Evolutionary conservation across 805 yeast genomes (phyloP), one percentile per base, ranked within the genome.

Genomic region (Nakazawaea wickerhamii): DNA sequence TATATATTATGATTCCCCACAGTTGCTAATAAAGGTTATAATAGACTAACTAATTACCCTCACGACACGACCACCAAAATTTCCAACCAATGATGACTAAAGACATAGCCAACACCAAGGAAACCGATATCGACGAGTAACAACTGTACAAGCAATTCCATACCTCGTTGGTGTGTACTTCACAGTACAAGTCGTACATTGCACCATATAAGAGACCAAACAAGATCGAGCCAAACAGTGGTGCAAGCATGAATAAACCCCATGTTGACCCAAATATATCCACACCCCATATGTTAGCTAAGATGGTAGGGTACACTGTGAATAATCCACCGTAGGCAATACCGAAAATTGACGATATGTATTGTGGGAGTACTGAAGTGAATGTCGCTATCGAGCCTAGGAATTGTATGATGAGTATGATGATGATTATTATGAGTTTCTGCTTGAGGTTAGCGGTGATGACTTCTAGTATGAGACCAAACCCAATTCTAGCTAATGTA

Each of bases 181-280:
- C 47, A 45, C 76, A 64, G 40, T 61, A 54, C 13, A 47, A 36
- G 50, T 86, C 93, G 50, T 74, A 80, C 15, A 77, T 60, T 19
- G 61, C 53, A 1, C 95, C 96, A 57, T 82, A 89, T 10, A 80
- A 49, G 39, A 84, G 53, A 5, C 95, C 90, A 52, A 74, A 84
- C 2, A 75, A 47, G 4, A 84, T 67, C 1, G 91, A 70, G 1
- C 96, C 95, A 2, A 86, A 49, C 0, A 96, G 96, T 2, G 96
- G 95, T 0, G 95, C 93, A 27, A 85, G 71, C 74, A 88, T 82
- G 58, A 88, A 85, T 20, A 84, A 67, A 2, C 97, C 97, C 87
- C 96, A 91, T 2, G 91, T 84, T 2, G 95, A 84, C 0, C 97
- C 98, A 61, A 91, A 78, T 26, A 85, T 73, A 33, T 84, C 89